Evolutionary conservation across 495 filamentous ascomycete genomes (phyloP).

Genomic region (Hypomontagnella monticulosa): DNA sequence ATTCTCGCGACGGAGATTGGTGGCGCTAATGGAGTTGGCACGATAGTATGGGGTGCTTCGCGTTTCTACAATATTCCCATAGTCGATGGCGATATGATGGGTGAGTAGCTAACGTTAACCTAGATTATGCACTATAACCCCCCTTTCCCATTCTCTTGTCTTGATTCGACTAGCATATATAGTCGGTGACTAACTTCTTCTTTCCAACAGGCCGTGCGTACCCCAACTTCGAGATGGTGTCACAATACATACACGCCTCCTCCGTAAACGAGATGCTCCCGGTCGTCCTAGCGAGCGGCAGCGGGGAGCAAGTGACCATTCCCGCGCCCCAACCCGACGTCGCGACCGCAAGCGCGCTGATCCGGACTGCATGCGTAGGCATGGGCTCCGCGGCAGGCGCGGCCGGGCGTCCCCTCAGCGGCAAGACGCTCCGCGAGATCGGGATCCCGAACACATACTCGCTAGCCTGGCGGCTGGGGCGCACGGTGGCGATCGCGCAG

Average conservation of each 20-base stretch:
- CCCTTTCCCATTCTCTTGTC: not conserved
- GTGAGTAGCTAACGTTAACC: slow-evolving; percentile 27
- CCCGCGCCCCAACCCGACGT: slow-evolving; percentile 28
- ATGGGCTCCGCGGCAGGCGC: slow-evolving; percentile 53
- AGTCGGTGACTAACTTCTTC: slow-evolving; percentile 41
- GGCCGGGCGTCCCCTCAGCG: slow-evolving; percentile 46
- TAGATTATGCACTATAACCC: too few relatives aligned
- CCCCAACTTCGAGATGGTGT: slow-evolving; percentile 41
- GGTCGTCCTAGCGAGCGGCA: slow-evolving; percentile 49
- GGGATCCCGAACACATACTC: slow-evolving; percentile 53
- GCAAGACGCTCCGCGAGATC: slow-evolving; percentile 43
- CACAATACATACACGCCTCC: slow-evolving; percentile 6
- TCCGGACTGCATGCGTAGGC: slow-evolving; percentile 38
- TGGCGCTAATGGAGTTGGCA: slow-evolving; percentile 54
- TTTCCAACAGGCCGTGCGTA: slow-evolving; percentile 42
- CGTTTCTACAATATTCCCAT: slow-evolving; percentile 50
- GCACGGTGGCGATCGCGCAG: slow-evolving; percentile 55
- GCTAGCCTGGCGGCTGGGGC: slow-evolving; percentile 58
- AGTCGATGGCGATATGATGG: slow-evolving; percentile 58
- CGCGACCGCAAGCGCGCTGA: slow-evolving; percentile 3
- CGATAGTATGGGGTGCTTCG: slow-evolving; percentile 48
- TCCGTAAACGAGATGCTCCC: slow-evolving; percentile 26
- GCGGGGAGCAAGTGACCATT: slow-evolving; percentile 37
- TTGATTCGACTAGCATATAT: not conserved
- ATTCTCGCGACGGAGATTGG: slow-evolving; percentile 53